A percentile compares a stretch with the other conserved stretches of the same genome.
Conservation (phyloP, 108 stramenopile species). For the Fragilariopsis cylindrus region DNA sequence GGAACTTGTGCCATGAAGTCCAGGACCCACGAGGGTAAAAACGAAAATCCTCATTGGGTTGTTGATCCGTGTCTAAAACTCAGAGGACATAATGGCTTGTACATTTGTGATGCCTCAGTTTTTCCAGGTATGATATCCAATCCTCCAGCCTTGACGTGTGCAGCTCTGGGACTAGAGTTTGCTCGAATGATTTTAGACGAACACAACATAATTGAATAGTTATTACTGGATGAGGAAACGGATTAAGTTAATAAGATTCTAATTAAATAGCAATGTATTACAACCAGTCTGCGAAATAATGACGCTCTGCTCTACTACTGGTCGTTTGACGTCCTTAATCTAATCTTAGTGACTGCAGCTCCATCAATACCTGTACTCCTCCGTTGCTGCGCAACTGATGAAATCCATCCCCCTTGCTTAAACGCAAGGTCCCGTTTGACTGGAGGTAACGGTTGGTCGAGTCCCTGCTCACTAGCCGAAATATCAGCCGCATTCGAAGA, state of each 20-base stretch:
- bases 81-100: slow-evolving; percentile 39
- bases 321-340: slow-evolving; percentile 48
- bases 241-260: background rate
- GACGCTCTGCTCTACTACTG: background rate
- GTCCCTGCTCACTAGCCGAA: slow-evolving; percentile 49
- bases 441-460: slow-evolving; percentile 77
- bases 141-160: slow-evolving; percentile 77
- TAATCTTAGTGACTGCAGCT: slow-evolving; percentile 77
- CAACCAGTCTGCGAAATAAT: background rate
- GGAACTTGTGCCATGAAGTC: slow-evolving; percentile 69
- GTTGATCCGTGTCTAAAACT: slow-evolving; percentile 57
- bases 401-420: slow-evolving; percentile 85
- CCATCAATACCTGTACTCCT: slow-evolving; percentile 72
- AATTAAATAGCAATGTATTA: too few species aligned
- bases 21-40: background rate
- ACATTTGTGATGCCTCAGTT: slow-evolving; percentile 76
- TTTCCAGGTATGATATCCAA: slow-evolving; percentile 55
- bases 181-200: background rate
- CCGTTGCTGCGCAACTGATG: slow-evolving; percentile 79
- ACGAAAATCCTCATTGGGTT: slow-evolving; percentile 42
- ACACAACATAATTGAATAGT: background rate
- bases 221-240: background rate
- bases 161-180: slow-evolving; percentile 58
- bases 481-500: slow-evolving; percentile 31
- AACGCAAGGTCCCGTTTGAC: slow-evolving; percentile 73